Conservation (phyloP, 140 eudicot species). For the Bidens hawaiensis region DNA sequence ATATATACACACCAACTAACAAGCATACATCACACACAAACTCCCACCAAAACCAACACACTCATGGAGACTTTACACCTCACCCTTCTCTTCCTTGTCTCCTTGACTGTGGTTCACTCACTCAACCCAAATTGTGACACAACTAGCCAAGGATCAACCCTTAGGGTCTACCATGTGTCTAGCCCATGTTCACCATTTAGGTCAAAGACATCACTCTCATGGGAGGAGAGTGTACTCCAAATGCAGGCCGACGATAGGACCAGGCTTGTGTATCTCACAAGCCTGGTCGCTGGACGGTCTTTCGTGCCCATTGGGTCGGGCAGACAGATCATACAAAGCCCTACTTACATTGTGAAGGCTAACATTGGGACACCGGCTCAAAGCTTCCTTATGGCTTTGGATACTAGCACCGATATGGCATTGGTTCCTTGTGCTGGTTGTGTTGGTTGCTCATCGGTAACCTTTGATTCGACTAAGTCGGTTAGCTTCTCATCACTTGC, state of each 20-base stretch:
- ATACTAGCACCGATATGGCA: constrained; percentile 80
- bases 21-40: constrained; percentile 17
- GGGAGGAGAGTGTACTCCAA: constrained; percentile 66
- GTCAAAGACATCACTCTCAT: constrained; percentile 46
- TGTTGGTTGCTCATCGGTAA: constrained; percentile 56
- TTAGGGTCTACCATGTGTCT: constrained; percentile 56
- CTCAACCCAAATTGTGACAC: constrained; percentile 36
- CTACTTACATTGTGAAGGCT: constrained; percentile 72
- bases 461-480: constrained; percentile 44
- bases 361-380: constrained; percentile 82
- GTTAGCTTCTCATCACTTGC: constrained; percentile 45
- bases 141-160: constrained; percentile 48
- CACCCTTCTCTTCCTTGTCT: constrained; percentile 32
- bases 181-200: constrained; percentile 85
- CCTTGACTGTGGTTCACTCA: constrained; percentile 36
- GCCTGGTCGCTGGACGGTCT: constrained; percentile 64
- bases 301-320: constrained; percentile 71
- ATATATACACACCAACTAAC: constrained; percentile 30
- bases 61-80: constrained; percentile 34
- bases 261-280: constrained; percentile 51
- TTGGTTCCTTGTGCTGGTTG: constrained; percentile 82
- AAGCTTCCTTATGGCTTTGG: constrained; percentile 69
- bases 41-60: constrained; percentile 8
- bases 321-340: constrained; percentile 65
- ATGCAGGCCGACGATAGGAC: constrained; percentile 70